These are phyloP conservation scores for Parmelia sp. DNA, from an alignment of 495 filamentous ascomycete species.

Conservation along the genomic window DNA sequence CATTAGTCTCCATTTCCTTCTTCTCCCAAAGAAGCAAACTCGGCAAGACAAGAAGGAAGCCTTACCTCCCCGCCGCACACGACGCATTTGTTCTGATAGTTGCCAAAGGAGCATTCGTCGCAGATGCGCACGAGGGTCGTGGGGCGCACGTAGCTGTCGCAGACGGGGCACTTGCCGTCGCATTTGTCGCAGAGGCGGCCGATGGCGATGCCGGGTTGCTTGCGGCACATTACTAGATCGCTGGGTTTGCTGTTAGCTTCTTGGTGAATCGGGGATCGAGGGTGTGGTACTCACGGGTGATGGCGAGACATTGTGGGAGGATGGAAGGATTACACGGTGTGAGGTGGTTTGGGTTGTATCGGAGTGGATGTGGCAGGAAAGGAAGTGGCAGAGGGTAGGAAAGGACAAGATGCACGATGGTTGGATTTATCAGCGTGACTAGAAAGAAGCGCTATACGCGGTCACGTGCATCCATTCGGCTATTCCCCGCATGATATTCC, in stretches of 20 bases:
- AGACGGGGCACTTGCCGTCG: conserved; percentile 98
- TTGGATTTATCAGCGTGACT: conserved; percentile 21
- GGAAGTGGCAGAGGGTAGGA: background rate
- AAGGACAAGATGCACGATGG: background rate
- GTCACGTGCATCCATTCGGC: too few relatives aligned
- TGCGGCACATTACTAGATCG: conserved; percentile 99
- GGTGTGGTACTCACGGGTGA: conserved; percentile 56
- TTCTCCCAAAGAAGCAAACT: background rate
- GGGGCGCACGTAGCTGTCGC: conserved; percentile 96
- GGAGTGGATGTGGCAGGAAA: background rate
- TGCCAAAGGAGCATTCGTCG: conserved; percentile 98
- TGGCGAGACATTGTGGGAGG: conserved; percentile 60
- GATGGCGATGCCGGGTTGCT: conserved; percentile 96
- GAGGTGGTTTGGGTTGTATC: background rate
- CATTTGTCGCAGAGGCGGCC: conserved; percentile 99
- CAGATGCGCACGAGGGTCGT: conserved; percentile 97
- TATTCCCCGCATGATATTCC: too few relatives aligned
- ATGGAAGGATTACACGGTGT: background rate
- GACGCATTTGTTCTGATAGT: conserved; percentile 99
- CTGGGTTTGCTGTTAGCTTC: conserved; percentile 36
- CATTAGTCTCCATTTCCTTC: background rate
- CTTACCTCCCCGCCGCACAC: conserved; percentile 85
- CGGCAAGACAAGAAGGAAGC: too few relatives aligned
- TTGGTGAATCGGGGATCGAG: background rate
- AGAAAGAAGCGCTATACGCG: background rate